Evolutionary conservation across 2,329 filamentous ascomycete species (phyloP).

Genomic region (Chaetoscypha palmicola): DNA sequence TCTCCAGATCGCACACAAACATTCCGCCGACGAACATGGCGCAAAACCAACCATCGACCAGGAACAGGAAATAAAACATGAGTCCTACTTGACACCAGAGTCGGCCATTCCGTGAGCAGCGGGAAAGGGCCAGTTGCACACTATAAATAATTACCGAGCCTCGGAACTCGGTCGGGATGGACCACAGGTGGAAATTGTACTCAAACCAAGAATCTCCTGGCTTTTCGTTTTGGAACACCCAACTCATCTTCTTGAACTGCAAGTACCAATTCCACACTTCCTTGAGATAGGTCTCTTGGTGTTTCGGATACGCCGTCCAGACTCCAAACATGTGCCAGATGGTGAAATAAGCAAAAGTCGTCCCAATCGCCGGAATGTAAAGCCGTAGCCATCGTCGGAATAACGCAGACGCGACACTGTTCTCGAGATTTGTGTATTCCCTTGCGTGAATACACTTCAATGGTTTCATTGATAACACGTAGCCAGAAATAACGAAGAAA

Average conservation of each 20-base stretch:
- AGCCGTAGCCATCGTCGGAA: constrained; percentile 42
- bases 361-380: constrained; percentile 38
- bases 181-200: constrained; percentile 51
- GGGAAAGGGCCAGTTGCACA: not conserved
- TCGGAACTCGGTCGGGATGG: constrained; percentile 38
- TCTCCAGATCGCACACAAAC: constrained; percentile 54
- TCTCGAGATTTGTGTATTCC: constrained; percentile 22
- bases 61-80: constrained; percentile 59
- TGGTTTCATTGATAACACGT: constrained; percentile 39
- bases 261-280: constrained; percentile 13
- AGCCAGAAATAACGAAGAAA: constrained; percentile 45
- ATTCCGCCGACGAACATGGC: constrained; percentile 55
- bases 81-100: constrained; percentile 37
- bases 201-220: constrained; percentile 42
- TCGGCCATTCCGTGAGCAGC: not conserved
- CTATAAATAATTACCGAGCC: not conserved
- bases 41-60: constrained; percentile 57
- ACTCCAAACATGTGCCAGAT: constrained; percentile 26
- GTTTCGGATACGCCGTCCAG: constrained; percentile 13
- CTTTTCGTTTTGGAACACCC: constrained; percentile 51
- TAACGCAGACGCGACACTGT: constrained; percentile 38
- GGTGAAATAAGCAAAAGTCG: constrained; percentile 34
- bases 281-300: constrained; percentile 5
- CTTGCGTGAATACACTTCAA: constrained; percentile 35
- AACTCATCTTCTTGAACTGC: constrained; percentile 62